Evolutionary conservation across 768 basidiomycete genomes (phyloP), one percentile per base, ranked within the genome.

Genomic region (Pleurotus eryngii): DNA sequence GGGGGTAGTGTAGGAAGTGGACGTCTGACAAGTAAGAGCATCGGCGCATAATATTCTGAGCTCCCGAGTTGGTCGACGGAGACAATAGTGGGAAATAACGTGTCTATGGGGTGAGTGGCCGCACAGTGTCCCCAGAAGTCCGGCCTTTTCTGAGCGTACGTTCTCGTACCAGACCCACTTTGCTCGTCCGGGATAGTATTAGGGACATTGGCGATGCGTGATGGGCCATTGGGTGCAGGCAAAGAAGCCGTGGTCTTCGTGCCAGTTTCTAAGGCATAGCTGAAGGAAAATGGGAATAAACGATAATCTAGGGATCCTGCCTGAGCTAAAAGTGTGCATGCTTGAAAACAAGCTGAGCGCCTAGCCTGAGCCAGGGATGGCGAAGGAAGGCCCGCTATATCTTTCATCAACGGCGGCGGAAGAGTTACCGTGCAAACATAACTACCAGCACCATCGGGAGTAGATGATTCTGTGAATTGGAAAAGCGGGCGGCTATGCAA

Each of bases 1-100:
- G 69, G 63, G 2, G 74, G 66, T 18, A 92, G 64, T 20, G 70
- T 63, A 2, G 91, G 89, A 5, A 92, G 72, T 14, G 89, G 87
- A 22, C 76, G 74, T 46, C 85, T 79, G 6, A 90, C 89, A 40
- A 94, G 73, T 37, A 94, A 66, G 15, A 84, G 66, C 56, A 94
- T 71, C 3, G 89, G 85, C 9, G 78, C 79, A 61, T 82, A 80
- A n/a, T 70, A 59, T 54, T 72, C 67, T 22, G 65, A 64, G 24
- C 68, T 69, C 12, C 67, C 62, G 27, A 65, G 68, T 17, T 68
- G 67, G 9, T 70, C 66, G 3, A 77, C 67, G 49, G 75, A 66
- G 40, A 91, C 71, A 30, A 89, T 68, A 6, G 78, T 77, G 2
- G 88, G 86, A 65, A 83, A 87, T n/a, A 88, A 76, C 22, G 62